A percentile compares a stretch with the other conserved stretches of the same genome.
Conservation (phyloP, 192 early-diverging fungal genomes). For the Coemansia sp. region DNA sequence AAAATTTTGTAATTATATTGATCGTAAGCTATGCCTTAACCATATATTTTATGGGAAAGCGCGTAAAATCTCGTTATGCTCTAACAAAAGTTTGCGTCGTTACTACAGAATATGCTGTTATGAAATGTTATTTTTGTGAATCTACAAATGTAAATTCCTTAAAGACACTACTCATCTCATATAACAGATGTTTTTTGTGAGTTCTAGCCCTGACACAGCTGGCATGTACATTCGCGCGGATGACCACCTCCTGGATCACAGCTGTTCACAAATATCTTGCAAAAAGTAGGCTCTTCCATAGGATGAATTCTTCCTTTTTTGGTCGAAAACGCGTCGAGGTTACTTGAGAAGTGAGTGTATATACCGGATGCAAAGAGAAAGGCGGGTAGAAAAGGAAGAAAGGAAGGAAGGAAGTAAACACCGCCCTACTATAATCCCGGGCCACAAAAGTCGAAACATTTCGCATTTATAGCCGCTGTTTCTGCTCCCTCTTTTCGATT, state of each 20-base stretch:
- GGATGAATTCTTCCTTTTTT: neutral
- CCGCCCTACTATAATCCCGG: neutral
- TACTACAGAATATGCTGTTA: too few relatives aligned
- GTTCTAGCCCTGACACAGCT: conserved; percentile 16
- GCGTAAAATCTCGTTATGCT: neutral
- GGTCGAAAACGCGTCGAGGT: neutral
- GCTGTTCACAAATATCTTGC: neutral
- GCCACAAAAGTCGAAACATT: neutral
- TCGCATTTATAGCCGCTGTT: neutral
- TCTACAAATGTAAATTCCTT: too few relatives aligned
- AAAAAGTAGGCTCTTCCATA: neutral
- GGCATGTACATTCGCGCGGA: conserved; percentile 27
- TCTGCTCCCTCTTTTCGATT: neutral
- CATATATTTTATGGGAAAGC: neutral
- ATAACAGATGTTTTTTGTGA: neutral
- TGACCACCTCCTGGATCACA: conserved; percentile 11
- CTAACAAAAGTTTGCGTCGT: too few relatives aligned
- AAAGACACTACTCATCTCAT: too few relatives aligned
- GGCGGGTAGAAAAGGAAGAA: neutral
- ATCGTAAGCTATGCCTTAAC: neutral
- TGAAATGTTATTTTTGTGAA: too few relatives aligned
- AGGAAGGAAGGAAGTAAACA: neutral
- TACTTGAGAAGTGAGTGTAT: neutral
- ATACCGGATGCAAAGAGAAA: too few relatives aligned
- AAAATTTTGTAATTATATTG: neutral